Conservation (phyloP, 2,329 filamentous ascomycete species). For the Exophiala calicioides region DNA sequence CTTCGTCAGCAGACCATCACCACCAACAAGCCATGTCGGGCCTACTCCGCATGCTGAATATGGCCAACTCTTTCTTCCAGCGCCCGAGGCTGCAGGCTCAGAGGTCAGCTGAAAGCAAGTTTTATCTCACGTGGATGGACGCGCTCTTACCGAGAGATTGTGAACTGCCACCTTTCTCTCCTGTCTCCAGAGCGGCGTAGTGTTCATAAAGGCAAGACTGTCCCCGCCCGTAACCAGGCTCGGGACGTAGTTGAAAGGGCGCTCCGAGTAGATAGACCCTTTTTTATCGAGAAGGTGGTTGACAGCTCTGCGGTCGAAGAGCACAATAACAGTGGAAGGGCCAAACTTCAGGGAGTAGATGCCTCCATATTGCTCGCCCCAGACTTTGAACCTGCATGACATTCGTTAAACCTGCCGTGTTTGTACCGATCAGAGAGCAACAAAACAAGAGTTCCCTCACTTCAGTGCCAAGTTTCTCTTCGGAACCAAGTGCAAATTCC, state of each 20-base stretch:
- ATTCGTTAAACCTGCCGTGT: neutral
- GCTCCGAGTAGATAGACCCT: constrained; percentile 9
- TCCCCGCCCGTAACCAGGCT: constrained; percentile 12
- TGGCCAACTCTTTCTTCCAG: constrained; percentile 12
- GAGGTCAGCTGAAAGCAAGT: constrained; percentile 2
- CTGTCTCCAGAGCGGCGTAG: constrained; percentile 12
- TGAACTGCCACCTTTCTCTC: constrained; percentile 18
- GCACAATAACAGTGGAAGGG: constrained; percentile 1
- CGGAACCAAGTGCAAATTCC: constrained; percentile 10
- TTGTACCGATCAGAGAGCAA: neutral
- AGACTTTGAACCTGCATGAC: constrained; percentile 4
- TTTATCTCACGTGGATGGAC: neutral
- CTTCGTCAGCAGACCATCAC: neutral
- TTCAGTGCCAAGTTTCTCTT: neutral
- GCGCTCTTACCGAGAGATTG: constrained; percentile 9
- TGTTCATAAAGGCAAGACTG: constrained; percentile 18
- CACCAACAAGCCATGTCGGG: neutral
- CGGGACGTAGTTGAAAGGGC: constrained; percentile 10
- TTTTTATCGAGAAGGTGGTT: constrained; percentile 13
- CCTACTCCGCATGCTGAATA: constrained; percentile 18
- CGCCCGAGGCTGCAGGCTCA: constrained; percentile 1
- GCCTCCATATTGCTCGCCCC: constrained; percentile 7
- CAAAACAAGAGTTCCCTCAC: constrained; percentile 2
- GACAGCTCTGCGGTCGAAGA: constrained; percentile 13
- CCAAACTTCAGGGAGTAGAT: constrained; percentile 15